Evolutionary conservation across 1,284 basidiomycete species (phyloP).

Genomic region (Apiotrichum sp.): DNA sequence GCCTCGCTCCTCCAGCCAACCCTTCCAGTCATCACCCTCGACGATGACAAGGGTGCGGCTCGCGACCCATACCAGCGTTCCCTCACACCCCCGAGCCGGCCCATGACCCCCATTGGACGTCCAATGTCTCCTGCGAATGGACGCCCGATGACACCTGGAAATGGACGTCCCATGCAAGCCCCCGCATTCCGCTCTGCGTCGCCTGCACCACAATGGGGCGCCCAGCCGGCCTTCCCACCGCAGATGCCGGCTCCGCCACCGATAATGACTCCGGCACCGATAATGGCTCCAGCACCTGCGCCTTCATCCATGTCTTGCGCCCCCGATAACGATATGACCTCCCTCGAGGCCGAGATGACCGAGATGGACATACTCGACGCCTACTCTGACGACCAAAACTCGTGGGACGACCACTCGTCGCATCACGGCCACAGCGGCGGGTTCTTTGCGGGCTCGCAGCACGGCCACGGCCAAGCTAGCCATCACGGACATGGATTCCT

Average conservation of each 20-base stretch:
- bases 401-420: not conserved
- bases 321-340: too few species aligned
- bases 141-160: not conserved
- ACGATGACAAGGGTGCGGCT: constrained; percentile 61
- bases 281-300: too few species aligned
- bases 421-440: constrained; percentile 1
- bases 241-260: too few species aligned
- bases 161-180: too few species aligned
- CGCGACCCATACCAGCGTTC: too few species aligned
- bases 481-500: not conserved
- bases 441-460: not conserved
- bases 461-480: constrained; percentile 2
- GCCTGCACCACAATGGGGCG: not conserved
- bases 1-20: constrained; percentile 70
- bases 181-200: not conserved
- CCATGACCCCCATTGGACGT: not conserved
- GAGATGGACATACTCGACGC: constrained; percentile 4
- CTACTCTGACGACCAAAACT: not conserved
- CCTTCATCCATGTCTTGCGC: too few species aligned
- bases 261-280: too few species aligned
- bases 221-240: not conserved
- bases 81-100: not conserved
- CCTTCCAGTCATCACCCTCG: constrained; percentile 80
- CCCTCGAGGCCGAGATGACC: not conserved
- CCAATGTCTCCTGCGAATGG: not conserved